These are phyloP conservation scores for Tulasnella calospora DNA, from an alignment of 768 basidiomycete genomes.

Conservation along the genomic window DNA sequence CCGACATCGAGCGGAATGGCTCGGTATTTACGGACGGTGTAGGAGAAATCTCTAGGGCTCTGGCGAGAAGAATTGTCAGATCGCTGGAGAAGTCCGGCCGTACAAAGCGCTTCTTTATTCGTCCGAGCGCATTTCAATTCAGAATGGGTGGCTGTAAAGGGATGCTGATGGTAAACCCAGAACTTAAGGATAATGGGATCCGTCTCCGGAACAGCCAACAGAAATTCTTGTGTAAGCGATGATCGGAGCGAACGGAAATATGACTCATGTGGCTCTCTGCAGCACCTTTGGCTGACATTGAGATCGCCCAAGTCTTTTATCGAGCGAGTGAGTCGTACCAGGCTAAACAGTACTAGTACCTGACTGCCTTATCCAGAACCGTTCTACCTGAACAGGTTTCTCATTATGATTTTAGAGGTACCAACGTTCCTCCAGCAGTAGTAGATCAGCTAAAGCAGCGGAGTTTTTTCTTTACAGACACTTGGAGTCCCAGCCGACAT, in stretches of 20 bases:
- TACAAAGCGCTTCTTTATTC: slow-evolving; percentile 36
- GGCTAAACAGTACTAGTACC: background rate
- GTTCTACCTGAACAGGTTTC: slow-evolving; percentile 38
- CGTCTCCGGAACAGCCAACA: slow-evolving; percentile 58
- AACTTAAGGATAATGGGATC: slow-evolving; percentile 47
- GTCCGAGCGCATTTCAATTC: slow-evolving; percentile 46
- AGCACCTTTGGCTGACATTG: slow-evolving; percentile 45
- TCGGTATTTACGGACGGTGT: slow-evolving; percentile 65
- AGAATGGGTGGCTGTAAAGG: slow-evolving; percentile 36
- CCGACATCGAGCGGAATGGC: slow-evolving; percentile 48
- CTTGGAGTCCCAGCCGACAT: slow-evolving; percentile 53
- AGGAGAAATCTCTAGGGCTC: slow-evolving; percentile 55
- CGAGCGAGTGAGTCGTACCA: slow-evolving; percentile 44
- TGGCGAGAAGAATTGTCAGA: slow-evolving; percentile 49
- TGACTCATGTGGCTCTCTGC: slow-evolving; percentile 29
- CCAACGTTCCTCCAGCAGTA: background rate
- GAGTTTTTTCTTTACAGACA: slow-evolving; percentile 1
- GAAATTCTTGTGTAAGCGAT: slow-evolving; percentile 46
- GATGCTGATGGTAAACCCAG: slow-evolving; percentile 56
- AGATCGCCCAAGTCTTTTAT: slow-evolving; percentile 63
- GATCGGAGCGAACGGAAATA: background rate
- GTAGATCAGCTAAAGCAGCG: background rate
- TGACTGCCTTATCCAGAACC: background rate
- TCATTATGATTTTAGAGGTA: slow-evolving; percentile 64
- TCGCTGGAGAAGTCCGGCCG: slow-evolving; percentile 34